Conservation (phyloP, 1,139 yeast genomes). For the Pichia sp. region DNA sequence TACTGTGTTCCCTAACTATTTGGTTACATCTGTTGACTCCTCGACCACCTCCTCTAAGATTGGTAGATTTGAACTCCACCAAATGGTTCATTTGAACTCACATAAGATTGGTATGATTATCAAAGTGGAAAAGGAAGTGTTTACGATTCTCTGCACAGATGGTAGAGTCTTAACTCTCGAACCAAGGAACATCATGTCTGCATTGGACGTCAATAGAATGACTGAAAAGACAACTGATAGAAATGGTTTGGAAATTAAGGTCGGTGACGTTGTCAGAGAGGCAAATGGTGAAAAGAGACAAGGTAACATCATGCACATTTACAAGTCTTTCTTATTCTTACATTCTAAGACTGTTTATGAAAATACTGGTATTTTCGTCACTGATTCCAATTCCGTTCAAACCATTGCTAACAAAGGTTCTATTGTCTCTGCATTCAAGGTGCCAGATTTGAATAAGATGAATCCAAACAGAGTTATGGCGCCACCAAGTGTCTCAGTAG, state of each 20-base stretch:
- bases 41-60: constrained; percentile 53
- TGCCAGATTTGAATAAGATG: constrained; percentile 39
- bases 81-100: constrained; percentile 82
- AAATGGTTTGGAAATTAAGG: constrained; percentile 73
- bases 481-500: constrained; percentile 34
- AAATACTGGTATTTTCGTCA: constrained; percentile 87
- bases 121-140: constrained; percentile 80
- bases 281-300: constrained; percentile 71
- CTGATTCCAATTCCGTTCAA: constrained; percentile 66
- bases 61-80: constrained; percentile 80
- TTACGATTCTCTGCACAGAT: constrained; percentile 75
- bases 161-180: constrained; percentile 68
- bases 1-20: constrained; percentile 84
- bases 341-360: constrained; percentile 74
- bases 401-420: constrained; percentile 82
- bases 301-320: constrained; percentile 83
- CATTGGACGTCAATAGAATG: constrained; percentile 53
- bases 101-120: constrained; percentile 85
- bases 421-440: constrained; percentile 38
- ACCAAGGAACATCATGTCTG: constrained; percentile 75
- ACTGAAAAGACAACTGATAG: constrained; percentile 84
- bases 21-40: constrained; percentile 69
- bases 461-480: constrained; percentile 59
- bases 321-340: constrained; percentile 69
- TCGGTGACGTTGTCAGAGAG: constrained; percentile 91